Conservation (phyloP, 1,284 basidiomycete genomes). For the Cryptococcus hybrid region DNA sequence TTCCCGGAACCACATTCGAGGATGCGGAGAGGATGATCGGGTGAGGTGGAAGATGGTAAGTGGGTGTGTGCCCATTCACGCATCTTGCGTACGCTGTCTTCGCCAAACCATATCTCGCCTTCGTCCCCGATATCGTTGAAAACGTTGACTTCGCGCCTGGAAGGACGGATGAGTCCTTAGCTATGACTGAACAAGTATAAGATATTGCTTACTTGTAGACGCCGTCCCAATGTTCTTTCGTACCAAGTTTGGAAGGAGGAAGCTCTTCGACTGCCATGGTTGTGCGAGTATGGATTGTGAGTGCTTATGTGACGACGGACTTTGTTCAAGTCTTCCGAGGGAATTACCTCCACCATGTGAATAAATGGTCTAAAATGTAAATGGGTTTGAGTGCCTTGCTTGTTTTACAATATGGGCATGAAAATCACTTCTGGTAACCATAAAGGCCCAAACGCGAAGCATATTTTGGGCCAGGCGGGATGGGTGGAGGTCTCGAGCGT, state of each 20-base stretch:
- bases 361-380: too few relatives aligned
- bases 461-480: too few relatives aligned
- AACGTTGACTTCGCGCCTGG: slow-evolving; percentile 47
- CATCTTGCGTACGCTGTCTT: slow-evolving; percentile 46
- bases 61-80: slow-evolving; percentile 43
- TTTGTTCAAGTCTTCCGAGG: too few relatives aligned
- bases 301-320: background rate
- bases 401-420: too few relatives aligned
- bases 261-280: slow-evolving; percentile 43
- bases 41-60: slow-evolving; percentile 25
- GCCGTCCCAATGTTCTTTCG: slow-evolving; percentile 51
- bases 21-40: slow-evolving; percentile 24
- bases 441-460: too few relatives aligned
- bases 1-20: slow-evolving; percentile 48
- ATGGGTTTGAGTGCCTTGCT: too few relatives aligned
- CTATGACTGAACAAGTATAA: background rate
- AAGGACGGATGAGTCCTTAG: background rate
- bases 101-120: slow-evolving; percentile 51
- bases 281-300: background rate
- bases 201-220: slow-evolving; percentile 42
- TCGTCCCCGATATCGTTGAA: slow-evolving; percentile 47
- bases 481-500: too few relatives aligned
- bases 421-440: too few relatives aligned
- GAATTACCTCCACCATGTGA: too few relatives aligned
- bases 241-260: slow-evolving; percentile 48